Evolutionary conservation across 768 basidiomycete genomes (phyloP).

Genomic region (Aureoboletus auriporus): DNA sequence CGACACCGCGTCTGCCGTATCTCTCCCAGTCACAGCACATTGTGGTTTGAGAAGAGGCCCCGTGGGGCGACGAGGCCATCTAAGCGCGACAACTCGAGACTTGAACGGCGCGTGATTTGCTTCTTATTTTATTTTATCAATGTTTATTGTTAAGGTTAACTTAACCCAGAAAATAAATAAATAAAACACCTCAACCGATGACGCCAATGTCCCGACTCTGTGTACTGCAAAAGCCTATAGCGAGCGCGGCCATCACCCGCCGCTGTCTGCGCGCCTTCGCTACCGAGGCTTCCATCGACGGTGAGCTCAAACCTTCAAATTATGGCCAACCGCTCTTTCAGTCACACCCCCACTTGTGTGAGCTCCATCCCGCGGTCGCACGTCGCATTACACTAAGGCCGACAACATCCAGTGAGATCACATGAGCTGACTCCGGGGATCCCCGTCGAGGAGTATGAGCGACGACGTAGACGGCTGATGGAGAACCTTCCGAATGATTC

Average conservation of each 20-base stretch:
- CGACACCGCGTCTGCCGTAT: constrained; percentile 54
- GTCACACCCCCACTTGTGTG: constrained; percentile 82
- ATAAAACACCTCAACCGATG: background rate
- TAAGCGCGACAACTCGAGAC: constrained; percentile 6
- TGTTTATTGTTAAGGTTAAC: background rate
- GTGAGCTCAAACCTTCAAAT: constrained; percentile 58
- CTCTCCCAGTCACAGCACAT: constrained; percentile 39
- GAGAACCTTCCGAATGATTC: constrained; percentile 66
- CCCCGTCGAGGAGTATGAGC: constrained; percentile 70
- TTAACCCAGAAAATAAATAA: too few species aligned
- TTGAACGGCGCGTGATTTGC: constrained; percentile 19
- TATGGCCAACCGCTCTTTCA: constrained; percentile 76
- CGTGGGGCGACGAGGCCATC: constrained; percentile 20
- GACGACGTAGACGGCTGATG: constrained; percentile 66
- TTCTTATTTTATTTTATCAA: background rate
- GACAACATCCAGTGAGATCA: constrained; percentile 39
- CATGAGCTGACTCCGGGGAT: constrained; percentile 85
- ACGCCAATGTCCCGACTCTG: constrained; percentile 18
- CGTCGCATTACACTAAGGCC: constrained; percentile 4
- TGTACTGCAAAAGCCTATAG: constrained; percentile 7
- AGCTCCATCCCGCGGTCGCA: constrained; percentile 17
- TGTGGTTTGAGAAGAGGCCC: constrained; percentile 1
- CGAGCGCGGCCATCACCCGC: background rate
- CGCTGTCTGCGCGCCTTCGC: constrained; percentile 27
- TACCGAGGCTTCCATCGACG: constrained; percentile 26